phyloP scores from a whole-genome alignment of 2,329 filamentous ascomycete genomes.

The Claviceps arundinis region DNA sequence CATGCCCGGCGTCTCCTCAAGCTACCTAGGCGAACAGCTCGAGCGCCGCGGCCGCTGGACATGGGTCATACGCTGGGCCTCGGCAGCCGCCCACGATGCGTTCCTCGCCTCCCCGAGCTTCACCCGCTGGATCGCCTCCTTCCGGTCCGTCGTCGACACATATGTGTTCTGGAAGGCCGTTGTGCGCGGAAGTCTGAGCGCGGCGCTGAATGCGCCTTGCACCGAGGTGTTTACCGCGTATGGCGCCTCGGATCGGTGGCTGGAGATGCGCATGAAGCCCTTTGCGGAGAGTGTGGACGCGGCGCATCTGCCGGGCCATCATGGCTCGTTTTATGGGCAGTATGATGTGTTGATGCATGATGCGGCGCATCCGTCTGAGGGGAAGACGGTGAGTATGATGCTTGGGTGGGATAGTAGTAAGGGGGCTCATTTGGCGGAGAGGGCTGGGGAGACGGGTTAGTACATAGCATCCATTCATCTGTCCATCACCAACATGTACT shows the following conservation, averaged over 20 bases:
- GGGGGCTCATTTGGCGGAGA: constrained; percentile 23
- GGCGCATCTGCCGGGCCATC: constrained; percentile 16
- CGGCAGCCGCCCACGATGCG: constrained; percentile 19
- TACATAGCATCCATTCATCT: background rate
- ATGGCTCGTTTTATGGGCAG: constrained; percentile 20
- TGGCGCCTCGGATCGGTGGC: constrained; percentile 19
- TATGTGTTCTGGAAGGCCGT: constrained; percentile 13
- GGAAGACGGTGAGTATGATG: constrained; percentile 19
- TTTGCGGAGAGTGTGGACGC: constrained; percentile 14
- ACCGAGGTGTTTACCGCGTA: constrained; percentile 26
- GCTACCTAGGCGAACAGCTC: constrained; percentile 22
- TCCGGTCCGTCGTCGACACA: constrained; percentile 18
- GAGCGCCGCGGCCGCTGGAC: constrained; percentile 21
- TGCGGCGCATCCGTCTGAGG: constrained; percentile 15
- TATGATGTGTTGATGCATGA: constrained; percentile 18
- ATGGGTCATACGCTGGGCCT: constrained; percentile 22
- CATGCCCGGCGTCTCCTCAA: constrained; percentile 18
- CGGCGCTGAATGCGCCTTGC: constrained; percentile 21
- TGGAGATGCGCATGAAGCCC: constrained; percentile 16
- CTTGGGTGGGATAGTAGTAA: constrained; percentile 27
- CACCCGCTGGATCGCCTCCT: constrained; percentile 25
- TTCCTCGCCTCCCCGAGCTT: constrained; percentile 29
- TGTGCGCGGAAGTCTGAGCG: constrained; percentile 10
- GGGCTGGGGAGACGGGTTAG: constrained; percentile 18
- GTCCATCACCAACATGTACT: background rate